These are phyloP conservation scores for slime mould (Dictyostelium discoideum) DNA, from an alignment of 78 protist species.

Conservation along the genomic window dicty_2.7 NC_007088.5:470501-471000, in stretches of 20 bases:
- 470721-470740: constrained; percentile 35
- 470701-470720: constrained; percentile 43
- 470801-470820: background rate
- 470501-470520: constrained; percentile 54
- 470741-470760: constrained; percentile 46
- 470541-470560: constrained; percentile 26
- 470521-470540: background rate
- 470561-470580: background rate
- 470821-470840: background rate
- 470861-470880: constrained; percentile 72
- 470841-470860: constrained; percentile 26
- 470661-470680: constrained; percentile 46
- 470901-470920: constrained; percentile 26
- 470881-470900: constrained; percentile 31
- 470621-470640: constrained; percentile 32
- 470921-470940: constrained; percentile 22
- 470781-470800: background rate
- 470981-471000: background rate
- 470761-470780: constrained; percentile 27
- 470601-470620: constrained; percentile 26
- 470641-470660: constrained; percentile 28
- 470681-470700: constrained; percentile 22
- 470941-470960: constrained; percentile 15
- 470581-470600: constrained; percentile 26
- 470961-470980: background rate